These are phyloP conservation scores for Echinosophora koreensis DNA, from an alignment of 306 rosid genomes.

Conservation along the genomic window DNA sequence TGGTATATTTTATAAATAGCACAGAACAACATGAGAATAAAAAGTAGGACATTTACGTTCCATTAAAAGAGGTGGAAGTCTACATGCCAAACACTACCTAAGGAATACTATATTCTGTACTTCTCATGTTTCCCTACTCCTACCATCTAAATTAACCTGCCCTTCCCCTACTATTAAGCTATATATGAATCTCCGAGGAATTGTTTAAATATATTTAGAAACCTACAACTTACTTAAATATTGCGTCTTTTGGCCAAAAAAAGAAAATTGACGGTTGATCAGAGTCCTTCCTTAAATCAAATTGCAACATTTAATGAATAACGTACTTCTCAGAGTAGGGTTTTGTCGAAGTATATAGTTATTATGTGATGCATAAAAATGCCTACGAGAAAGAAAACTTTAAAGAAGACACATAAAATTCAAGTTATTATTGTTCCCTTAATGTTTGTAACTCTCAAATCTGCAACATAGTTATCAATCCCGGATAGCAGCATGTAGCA, in stretches of 20 bases:
- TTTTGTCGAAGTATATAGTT: background rate
- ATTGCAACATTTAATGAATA: conserved; percentile 12
- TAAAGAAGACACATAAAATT: background rate
- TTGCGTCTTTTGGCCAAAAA: background rate
- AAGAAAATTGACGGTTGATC: background rate
- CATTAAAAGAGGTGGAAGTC: no score
- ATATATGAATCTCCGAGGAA: background rate
- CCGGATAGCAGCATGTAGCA: no score
- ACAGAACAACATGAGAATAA: no score
- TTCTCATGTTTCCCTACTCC: no score
- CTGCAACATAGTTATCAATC: no score
- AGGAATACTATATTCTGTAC: no score
- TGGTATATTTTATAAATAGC: no score
- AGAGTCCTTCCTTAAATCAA: background rate
- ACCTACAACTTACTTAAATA: background rate
- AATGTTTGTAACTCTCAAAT: background rate
- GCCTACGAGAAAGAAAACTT: background rate
- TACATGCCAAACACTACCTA: no score
- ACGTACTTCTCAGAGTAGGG: background rate
- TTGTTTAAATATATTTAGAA: background rate
- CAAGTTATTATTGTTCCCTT: background rate
- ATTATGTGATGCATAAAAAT: background rate
- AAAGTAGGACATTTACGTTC: no score
- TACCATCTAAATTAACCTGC: background rate
- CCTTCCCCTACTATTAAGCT: background rate